Base-by-base conservation (phyloP, 495 filamentous ascomycete species). In the Trichoderma gamsii region DNA sequence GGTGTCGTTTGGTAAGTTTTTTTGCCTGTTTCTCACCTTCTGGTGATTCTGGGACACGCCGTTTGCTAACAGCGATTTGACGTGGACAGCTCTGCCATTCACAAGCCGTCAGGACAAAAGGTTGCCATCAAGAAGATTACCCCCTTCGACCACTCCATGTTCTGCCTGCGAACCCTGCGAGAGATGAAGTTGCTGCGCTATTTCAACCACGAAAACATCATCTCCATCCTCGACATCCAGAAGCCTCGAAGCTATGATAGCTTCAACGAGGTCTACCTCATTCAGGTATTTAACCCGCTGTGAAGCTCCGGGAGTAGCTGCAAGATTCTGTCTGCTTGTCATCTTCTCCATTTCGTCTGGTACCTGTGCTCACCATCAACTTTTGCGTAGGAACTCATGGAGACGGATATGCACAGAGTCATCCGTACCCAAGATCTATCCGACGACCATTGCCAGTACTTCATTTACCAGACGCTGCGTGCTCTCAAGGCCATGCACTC, bases 121-220 rank as follows among this genome's bases (percentile, higher is more conserved):
- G 96, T 99, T 65, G 96, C 96, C 38, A 99, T 99, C 82, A 99
- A 99, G 84, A 99, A 99, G 85, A 99, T 99, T 73, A 97, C 93
- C 1, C 96, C 95, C 0, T 98, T 98, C 80, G 95, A 99, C 72
- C 94, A 98, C 76, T 97, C 92, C 73, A 98, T 97, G 94, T 99
- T 99, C 84, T 98, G 95, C 77, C 81, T 99, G 72, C 86, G 96
- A 74, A 99, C 96, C 8, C 82, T 99, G 71, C 92, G 96, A 74
- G 96, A 99, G 80, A 99, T 99, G 96, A 99, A 99, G 86, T 84
- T 99, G 67, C 83, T 99, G 71, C 87, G 96, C 72, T 98, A 99
- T 80, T 99, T 99, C 85, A 99, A 99, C 81, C 96, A 99, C 76
- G 96, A 99, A 80, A 99, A 99, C 79, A 98, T 99, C 80, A 99